Base-by-base conservation (phyloP, 2,329 filamentous ascomycete genomes). In the Curvularia spicifera region DNA sequence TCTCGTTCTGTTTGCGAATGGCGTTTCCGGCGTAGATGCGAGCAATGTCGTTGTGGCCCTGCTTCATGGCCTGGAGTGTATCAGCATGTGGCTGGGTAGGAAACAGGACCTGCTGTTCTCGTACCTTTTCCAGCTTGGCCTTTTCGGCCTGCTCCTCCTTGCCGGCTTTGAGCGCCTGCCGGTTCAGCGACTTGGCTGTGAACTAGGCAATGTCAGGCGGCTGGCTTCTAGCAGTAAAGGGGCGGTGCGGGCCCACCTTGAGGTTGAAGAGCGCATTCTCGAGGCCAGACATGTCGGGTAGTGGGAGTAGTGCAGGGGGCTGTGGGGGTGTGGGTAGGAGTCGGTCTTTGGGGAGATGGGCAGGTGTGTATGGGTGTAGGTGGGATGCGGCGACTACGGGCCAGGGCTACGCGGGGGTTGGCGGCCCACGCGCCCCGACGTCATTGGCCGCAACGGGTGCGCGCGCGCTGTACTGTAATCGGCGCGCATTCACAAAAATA, bases 11-110 rank as follows among this genome's bases (percentile, higher is more conserved):
- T 73, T 87, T 87, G 48, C 85, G 83, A 62, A 87, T 86, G 9
- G 85, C 84, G 71, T 87, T 87, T 66, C 86, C 83, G 28, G 85
- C 85, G 75, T 87, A 86, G 69, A 87, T 85, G 68, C 85, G 85
- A 20, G 85, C 85, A 63, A 87, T 86, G 67, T 87, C 85, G 65
- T 78, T 77, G 71, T 87, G 84, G 63, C 81, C 81, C 74, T 85
- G 81, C 72, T 85, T 83, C 75, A 88, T 85, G 29, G 85, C 85
- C 82, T 85, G 60, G 29, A 5, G 40, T 40, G 24, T 3, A n/a
- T 59, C 22, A 57, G 31, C n/a, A 24, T 43, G n/a, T 12, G 4
- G 6, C 18, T 5, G 4, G 8, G 37, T 22, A 5, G 18, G 39
- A 42, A 44, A 20, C 4, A 18, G 12, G 4, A 13, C 1, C 28